Base-by-base conservation (phyloP, 2,329 filamentous ascomycete genomes). In the Didymella arachidicola region DNA sequence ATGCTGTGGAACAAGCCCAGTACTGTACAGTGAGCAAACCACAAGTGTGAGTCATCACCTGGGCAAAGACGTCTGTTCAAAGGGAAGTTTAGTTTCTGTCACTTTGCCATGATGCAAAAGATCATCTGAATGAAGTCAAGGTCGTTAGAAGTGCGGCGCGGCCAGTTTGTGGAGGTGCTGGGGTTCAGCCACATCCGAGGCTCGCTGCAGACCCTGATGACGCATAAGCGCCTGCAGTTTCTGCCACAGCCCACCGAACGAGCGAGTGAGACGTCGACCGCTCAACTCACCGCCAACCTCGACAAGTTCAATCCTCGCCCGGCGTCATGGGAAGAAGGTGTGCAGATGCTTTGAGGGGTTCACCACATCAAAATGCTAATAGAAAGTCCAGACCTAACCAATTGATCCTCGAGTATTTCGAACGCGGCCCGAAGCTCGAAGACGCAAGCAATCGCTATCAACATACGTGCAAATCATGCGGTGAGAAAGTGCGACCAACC, bases 381-480 rank as follows among this genome's bases (percentile, higher is more conserved):
- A 10, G 16, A 14, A 41, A 36, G 1, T 16, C 8, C 75, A 87
- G 92, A 79, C 92, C 91, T 65, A 94, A 95, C 78, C 87, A 88
- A 69, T 83, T 96, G 68, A 93, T 97, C 76, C 84, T 91, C 77
- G 88, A 94, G 79, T 95, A 92, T 82, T 97, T 97, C 77, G 87
- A 91, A 76, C 87, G 93, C 67, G 93, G 93, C 10, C 86, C 87
- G 38, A 97, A 97, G 79, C 85, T 97, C 70, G 87, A 89, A 73
- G 92, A 97, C 79, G 89, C 91, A 64, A 95, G 91, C 81, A 97
- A 96, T 77, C 87, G 93, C 58, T 97, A 97, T 74, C 89, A 92
- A 69, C 92, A 97, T 74, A 95, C 91, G 12, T 97, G 93, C 85
- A 94, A 91, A 77, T 84, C 88, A 65, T 96, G 92, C 76, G 92